Conservation (phyloP, 139 green algal genomes). For the Picochlorum sp. region DNA sequence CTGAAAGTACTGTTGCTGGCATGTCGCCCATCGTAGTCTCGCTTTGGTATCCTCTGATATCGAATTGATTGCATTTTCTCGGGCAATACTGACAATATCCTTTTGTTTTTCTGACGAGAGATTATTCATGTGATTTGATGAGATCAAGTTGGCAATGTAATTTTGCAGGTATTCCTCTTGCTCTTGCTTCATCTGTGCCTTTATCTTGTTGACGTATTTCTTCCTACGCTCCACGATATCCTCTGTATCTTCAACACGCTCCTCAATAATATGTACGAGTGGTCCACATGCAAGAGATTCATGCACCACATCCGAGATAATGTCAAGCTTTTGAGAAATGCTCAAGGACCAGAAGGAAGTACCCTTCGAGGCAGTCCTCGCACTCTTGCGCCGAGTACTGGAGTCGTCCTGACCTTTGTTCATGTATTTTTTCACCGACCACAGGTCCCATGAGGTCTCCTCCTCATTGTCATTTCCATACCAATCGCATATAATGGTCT, state of each 20-base stretch:
- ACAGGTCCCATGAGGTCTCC: neutral
- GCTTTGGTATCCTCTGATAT: neutral
- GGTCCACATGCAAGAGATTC: neutral
- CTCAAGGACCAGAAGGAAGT: neutral
- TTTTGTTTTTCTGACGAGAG: neutral
- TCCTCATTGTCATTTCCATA: neutral
- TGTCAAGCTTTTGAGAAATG: neutral
- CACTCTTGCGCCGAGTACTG: neutral
- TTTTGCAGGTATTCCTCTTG: neutral
- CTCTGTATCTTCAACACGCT: neutral
- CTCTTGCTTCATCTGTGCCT: neutral
- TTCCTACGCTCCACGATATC: neutral
- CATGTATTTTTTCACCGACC: neutral
- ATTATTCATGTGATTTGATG: neutral
- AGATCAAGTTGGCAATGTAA: neutral
- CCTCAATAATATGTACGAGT: neutral
- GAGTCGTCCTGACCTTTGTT: neutral
- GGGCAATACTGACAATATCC: neutral
- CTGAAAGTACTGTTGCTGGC: constrained; percentile 11
- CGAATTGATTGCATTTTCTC: neutral
- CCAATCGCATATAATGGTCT: neutral
- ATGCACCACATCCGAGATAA: neutral
- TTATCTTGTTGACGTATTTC: neutral
- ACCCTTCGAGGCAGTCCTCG: neutral
- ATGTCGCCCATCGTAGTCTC: neutral